These are phyloP conservation scores for Wickerhamomyces bisporus DNA, from an alignment of 805 yeast genomes.

Conservation along the genomic window DNA sequence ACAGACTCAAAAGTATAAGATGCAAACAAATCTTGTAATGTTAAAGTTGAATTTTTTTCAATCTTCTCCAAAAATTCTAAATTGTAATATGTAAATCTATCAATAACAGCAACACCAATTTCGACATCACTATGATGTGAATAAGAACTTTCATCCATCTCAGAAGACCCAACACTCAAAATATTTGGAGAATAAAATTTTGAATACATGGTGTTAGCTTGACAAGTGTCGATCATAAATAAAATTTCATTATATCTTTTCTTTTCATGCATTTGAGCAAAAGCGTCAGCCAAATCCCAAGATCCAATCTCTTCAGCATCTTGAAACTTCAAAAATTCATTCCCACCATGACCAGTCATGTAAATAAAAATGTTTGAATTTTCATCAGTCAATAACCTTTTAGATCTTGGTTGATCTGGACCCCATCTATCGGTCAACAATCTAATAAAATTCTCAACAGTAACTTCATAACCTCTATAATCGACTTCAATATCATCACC, in stretches of 20 bases:
- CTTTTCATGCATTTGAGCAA: conserved; percentile 95
- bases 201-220: conserved; percentile 97
- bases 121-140: conserved; percentile 95
- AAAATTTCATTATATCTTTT: conserved; percentile 91
- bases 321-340: conserved; percentile 93
- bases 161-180: conserved; percentile 88
- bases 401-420: conserved; percentile 87
- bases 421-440: conserved; percentile 94
- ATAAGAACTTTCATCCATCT: conserved; percentile 81
- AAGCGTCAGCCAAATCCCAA: conserved; percentile 94
- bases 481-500: conserved; percentile 96
- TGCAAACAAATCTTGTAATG: conserved; percentile 80
- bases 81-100: conserved; percentile 89
- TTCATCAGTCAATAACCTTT: conserved; percentile 87
- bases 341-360: conserved; percentile 98
- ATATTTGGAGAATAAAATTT: conserved; percentile 89
- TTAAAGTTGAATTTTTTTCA: conserved; percentile 65
- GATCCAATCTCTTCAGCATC: conserved; percentile 97
- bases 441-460: conserved; percentile 94
- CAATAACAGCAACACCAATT: conserved; percentile 96
- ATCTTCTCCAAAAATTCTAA: conserved; percentile 83
- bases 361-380: conserved; percentile 90
- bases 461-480: conserved; percentile 95
- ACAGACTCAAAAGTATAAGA: conserved; percentile 80
- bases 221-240: conserved; percentile 98